phyloP scores from a whole-genome alignment of 2,329 filamentous ascomycete species.

The Colletotrichum acutatum region DNA sequence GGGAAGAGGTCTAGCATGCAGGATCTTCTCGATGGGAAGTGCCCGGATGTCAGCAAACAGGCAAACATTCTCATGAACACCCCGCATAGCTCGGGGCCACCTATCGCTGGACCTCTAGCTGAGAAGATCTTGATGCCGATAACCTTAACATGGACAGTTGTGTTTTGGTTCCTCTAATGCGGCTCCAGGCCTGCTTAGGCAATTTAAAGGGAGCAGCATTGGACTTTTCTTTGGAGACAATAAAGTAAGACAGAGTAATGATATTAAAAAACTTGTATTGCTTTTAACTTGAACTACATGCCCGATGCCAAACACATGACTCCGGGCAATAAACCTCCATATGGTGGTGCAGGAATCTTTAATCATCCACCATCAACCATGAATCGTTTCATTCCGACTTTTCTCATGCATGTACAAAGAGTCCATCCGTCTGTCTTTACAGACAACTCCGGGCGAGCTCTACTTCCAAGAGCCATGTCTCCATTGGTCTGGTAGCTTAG shows the following conservation, averaged over 20 bases:
- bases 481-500: neutral
- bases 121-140: neutral
- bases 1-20: conserved; percentile 39
- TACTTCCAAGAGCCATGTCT: neutral
- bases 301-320: neutral
- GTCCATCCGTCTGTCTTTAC: too few species aligned
- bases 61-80: conserved; percentile 22
- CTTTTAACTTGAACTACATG: neutral
- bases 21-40: conserved; percentile 39
- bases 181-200: too few species aligned
- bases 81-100: neutral
- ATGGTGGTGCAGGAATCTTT: neutral
- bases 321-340: neutral
- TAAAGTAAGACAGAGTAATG: neutral
- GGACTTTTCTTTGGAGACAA: too few species aligned
- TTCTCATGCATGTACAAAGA: neutral
- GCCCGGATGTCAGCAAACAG: conserved; percentile 36
- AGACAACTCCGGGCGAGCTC: neutral
- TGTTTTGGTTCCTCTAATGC: neutral
- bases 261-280: conserved; percentile 18
- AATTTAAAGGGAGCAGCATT: too few species aligned
- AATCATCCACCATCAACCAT: conserved; percentile 14
- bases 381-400: neutral
- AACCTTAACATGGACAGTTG: neutral
- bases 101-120: neutral